These are phyloP conservation scores for Apiotrichum porosum DNA, from an alignment of 1,284 basidiomycete genomes.

Conservation along the genomic window DNA sequence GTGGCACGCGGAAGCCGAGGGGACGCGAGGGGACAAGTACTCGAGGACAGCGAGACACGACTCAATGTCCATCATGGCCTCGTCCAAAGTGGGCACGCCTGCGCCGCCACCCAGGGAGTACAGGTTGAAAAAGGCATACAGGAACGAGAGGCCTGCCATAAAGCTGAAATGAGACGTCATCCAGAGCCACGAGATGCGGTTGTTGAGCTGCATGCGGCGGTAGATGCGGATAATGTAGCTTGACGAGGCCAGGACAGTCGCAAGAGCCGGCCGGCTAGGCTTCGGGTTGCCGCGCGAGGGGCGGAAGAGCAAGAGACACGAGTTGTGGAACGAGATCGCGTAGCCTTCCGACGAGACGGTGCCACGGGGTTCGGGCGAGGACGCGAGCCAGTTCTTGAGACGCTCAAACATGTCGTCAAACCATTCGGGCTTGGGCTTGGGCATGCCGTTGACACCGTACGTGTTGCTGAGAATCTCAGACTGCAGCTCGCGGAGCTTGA, in stretches of 20 bases:
- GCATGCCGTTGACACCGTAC: conserved; percentile 40
- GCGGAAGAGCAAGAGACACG: conserved; percentile 47
- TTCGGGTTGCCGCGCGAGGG: conserved; percentile 49
- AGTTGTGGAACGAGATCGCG: conserved; percentile 50
- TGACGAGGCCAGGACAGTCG: conserved; percentile 47
- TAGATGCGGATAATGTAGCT: conserved; percentile 51
- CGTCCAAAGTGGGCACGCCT: conserved; percentile 44
- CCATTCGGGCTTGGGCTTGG: conserved; percentile 43
- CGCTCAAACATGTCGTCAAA: conserved; percentile 47
- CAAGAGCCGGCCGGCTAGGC: conserved; percentile 43
- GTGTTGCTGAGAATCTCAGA: conserved; percentile 48
- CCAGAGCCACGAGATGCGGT: conserved; percentile 50
- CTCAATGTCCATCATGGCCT: conserved; percentile 48
- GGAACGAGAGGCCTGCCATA: conserved; percentile 49
- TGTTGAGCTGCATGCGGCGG: conserved; percentile 48
- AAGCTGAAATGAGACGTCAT: conserved; percentile 48
- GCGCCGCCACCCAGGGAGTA: conserved; percentile 45
- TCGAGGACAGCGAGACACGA: conserved; percentile 47
- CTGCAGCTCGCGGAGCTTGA: conserved; percentile 47
- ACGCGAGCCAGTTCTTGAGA: conserved; percentile 46
- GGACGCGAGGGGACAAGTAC: conserved; percentile 47
- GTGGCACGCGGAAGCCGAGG: conserved; percentile 46
- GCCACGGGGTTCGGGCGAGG: conserved; percentile 45
- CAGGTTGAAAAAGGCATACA: conserved; percentile 50
- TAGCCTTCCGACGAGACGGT: conserved; percentile 48